Evolutionary conservation across 371 early-diverging fungal genomes (phyloP).

Genomic region (Mucor piriformis): DNA sequence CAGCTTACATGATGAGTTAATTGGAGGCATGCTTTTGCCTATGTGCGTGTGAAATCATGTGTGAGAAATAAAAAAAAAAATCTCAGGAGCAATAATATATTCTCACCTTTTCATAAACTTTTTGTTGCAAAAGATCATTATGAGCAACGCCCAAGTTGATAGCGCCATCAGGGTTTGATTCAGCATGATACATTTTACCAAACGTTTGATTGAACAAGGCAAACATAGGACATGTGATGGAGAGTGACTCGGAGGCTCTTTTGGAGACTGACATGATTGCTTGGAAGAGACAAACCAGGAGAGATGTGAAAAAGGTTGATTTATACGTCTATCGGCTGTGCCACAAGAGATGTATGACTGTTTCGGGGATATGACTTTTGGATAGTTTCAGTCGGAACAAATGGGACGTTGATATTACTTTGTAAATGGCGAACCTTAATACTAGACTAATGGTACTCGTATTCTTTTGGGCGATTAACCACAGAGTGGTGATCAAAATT

Average conservation of each 20-base stretch:
- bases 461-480: too few relatives aligned
- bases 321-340: too few relatives aligned
- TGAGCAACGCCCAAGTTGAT: constrained; percentile 78
- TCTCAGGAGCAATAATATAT: background rate
- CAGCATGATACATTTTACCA: constrained; percentile 17
- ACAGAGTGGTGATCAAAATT: too few relatives aligned
- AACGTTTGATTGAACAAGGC: background rate
- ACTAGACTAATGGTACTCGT: too few relatives aligned
- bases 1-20: constrained; percentile 6
- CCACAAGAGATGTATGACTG: background rate
- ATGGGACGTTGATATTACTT: too few relatives aligned
- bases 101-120: constrained; percentile 52
- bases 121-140: constrained; percentile 60
- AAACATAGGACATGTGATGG: constrained; percentile 10
- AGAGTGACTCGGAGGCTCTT: constrained; percentile 11
- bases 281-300: background rate
- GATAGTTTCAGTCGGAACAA: too few relatives aligned
- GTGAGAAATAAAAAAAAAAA: background rate
- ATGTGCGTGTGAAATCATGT: background rate
- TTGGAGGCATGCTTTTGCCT: constrained; percentile 10
- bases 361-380: too few relatives aligned
- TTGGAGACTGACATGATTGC: constrained; percentile 9
- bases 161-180: constrained; percentile 59
- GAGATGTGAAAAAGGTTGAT: too few relatives aligned
- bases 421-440: too few relatives aligned